Conservation (phyloP, 2,329 filamentous ascomycete species). For the Cytospora chrysosperma region DNA sequence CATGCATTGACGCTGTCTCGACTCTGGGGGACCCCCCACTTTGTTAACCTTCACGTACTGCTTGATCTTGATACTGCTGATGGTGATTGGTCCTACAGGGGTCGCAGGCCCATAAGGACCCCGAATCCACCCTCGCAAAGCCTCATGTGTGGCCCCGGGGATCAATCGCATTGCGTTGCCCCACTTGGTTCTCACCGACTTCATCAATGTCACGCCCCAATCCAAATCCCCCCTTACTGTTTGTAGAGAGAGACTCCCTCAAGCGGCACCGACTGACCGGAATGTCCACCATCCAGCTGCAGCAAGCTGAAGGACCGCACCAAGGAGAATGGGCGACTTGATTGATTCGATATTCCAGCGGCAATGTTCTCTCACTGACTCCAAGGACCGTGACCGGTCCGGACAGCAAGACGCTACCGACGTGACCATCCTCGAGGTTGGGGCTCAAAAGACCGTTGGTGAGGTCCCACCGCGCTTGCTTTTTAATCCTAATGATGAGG, state of each 20-base stretch:
- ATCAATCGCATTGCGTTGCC: slow-evolving; percentile 9
- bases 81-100: slow-evolving; percentile 10
- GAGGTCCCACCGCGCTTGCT: slow-evolving; percentile 7
- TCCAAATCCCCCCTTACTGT: not conserved
- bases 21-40: not conserved
- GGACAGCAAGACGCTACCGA: not conserved
- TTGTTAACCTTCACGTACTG: slow-evolving; percentile 1
- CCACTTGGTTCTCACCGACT: slow-evolving; percentile 18
- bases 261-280: slow-evolving; percentile 10
- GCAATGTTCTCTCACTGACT: slow-evolving; percentile 15
- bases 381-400: slow-evolving; percentile 17
- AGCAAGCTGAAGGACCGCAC: slow-evolving; percentile 10
- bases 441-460: slow-evolving; percentile 19
- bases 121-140: slow-evolving; percentile 13
- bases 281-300: slow-evolving; percentile 12
- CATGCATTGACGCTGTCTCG: not conserved
- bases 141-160: slow-evolving; percentile 7
- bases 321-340: slow-evolving; percentile 22
- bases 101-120: slow-evolving; percentile 6
- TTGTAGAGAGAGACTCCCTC: not conserved
- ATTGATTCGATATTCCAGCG: slow-evolving; percentile 18
- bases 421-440: slow-evolving; percentile 20
- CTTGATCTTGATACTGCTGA: not conserved
- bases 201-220: slow-evolving; percentile 1
- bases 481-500: not conserved